Evolutionary conservation across 257 asterid species (phyloP).

Genomic region (Solanum chmielewskii): DNA sequence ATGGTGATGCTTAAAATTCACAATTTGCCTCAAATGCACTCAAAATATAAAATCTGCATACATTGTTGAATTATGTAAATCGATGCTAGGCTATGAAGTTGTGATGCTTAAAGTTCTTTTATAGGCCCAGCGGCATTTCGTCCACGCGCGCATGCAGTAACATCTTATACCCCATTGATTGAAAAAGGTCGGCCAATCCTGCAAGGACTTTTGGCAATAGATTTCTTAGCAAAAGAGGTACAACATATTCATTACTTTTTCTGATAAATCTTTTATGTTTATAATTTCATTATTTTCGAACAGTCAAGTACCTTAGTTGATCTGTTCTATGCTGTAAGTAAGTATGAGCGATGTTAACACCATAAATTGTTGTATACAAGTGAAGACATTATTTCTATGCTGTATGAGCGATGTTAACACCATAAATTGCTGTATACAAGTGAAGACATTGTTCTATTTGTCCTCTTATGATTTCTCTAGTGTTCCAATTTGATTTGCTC

Average conservation of each 20-base stretch:
- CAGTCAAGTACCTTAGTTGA: neutral
- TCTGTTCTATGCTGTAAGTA: neutral
- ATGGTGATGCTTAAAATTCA: neutral
- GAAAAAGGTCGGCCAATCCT: slow-evolving; percentile 94
- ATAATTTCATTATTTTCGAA: neutral
- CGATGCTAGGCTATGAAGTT: neutral
- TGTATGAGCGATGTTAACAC: neutral
- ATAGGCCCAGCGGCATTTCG: slow-evolving; percentile 99
- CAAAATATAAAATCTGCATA: neutral
- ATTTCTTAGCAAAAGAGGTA: slow-evolving; percentile 94
- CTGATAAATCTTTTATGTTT: neutral
- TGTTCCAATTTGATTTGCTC: neutral
- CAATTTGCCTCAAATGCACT: neutral
- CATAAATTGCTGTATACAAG: neutral
- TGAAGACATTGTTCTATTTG: neutral
- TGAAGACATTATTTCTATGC: neutral
- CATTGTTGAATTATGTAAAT: neutral
- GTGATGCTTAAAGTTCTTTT: neutral
- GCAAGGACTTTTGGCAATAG: slow-evolving; percentile 94
- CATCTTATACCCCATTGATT: slow-evolving; percentile 58
- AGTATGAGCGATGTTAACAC: neutral
- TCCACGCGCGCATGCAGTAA: slow-evolving; percentile 77
- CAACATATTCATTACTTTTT: neutral
- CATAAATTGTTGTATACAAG: neutral
- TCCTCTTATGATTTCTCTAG: slow-evolving; percentile 1